These are phyloP conservation scores for Kodamaea jinghongensis DNA, from an alignment of 805 yeast species.

Conservation along the genomic window DNA sequence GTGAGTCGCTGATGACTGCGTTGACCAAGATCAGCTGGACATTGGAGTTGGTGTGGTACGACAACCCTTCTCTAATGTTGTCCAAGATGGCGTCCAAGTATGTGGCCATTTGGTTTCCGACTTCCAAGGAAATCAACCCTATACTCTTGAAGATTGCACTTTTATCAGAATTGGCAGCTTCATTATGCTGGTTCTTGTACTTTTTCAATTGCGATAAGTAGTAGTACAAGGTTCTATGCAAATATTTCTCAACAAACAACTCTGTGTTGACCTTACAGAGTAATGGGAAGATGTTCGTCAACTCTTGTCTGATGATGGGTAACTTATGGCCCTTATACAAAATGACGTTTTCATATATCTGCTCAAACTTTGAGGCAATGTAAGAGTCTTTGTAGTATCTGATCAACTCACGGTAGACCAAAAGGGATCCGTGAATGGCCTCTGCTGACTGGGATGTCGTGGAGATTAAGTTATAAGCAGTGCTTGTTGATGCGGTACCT, in stretches of 20 bases:
- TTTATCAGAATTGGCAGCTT: conserved; percentile 52
- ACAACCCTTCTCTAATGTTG: conserved; percentile 75
- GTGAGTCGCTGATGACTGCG: conserved; percentile 31
- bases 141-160: conserved; percentile 74
- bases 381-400: conserved; percentile 66
- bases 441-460: conserved; percentile 45
- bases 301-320: conserved; percentile 73
- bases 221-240: conserved; percentile 75
- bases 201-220: conserved; percentile 76
- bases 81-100: conserved; percentile 86
- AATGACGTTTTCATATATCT: conserved; percentile 71
- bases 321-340: conserved; percentile 76
- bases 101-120: conserved; percentile 80
- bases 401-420: conserved; percentile 78
- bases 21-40: conserved; percentile 41
- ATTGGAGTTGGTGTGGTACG: conserved; percentile 34
- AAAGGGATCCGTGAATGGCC: conserved; percentile 79
- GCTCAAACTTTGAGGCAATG: conserved; percentile 67
- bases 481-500: conserved; percentile 11
- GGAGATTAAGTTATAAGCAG: conserved; percentile 21
- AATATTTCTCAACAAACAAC: conserved; percentile 72
- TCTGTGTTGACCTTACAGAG: conserved; percentile 76
- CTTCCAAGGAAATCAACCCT: conserved; percentile 79
- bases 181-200: conserved; percentile 45
- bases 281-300: conserved; percentile 79